Evolutionary conservation across 2,329 filamentous ascomycete genomes (phyloP).

Genomic region (Fusarium liriodendri): DNA sequence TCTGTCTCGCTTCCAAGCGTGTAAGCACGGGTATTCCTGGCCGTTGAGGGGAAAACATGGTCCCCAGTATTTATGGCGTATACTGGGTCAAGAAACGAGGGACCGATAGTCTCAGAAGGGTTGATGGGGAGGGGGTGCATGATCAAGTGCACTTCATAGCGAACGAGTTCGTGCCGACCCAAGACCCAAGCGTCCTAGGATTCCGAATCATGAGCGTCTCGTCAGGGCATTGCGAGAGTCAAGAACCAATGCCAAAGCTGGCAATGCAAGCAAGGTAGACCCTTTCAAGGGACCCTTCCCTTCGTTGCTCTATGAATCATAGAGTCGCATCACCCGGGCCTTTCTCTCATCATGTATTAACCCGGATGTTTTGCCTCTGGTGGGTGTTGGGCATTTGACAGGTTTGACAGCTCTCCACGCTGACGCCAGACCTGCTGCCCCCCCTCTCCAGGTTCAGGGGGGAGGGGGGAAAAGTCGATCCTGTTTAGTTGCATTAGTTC

Average conservation of each 20-base stretch:
- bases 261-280: neutral
- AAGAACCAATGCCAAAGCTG: neutral
- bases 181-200: constrained; percentile 27
- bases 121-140: constrained; percentile 25
- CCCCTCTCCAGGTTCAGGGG: constrained; percentile 25
- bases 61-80: neutral
- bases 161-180: constrained; percentile 12
- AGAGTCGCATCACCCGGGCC: constrained; percentile 18
- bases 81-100: neutral
- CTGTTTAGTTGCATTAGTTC: constrained; percentile 36
- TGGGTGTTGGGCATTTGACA: constrained; percentile 7
- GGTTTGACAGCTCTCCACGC: constrained; percentile 22
- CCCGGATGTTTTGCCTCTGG: constrained; percentile 1
- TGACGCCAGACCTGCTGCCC: constrained; percentile 15
- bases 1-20: neutral
- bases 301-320: neutral
- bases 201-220: neutral
- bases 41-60: neutral
- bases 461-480: constrained; percentile 1
- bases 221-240: constrained; percentile 3
- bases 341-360: neutral
- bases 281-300: neutral
- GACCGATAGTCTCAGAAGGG: constrained; percentile 12
- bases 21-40: constrained; percentile 21
- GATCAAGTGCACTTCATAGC: constrained; percentile 17